phyloP scores from a whole-genome alignment of 2,329 filamentous ascomycete species.

The Nothophoma quercina region DNA sequence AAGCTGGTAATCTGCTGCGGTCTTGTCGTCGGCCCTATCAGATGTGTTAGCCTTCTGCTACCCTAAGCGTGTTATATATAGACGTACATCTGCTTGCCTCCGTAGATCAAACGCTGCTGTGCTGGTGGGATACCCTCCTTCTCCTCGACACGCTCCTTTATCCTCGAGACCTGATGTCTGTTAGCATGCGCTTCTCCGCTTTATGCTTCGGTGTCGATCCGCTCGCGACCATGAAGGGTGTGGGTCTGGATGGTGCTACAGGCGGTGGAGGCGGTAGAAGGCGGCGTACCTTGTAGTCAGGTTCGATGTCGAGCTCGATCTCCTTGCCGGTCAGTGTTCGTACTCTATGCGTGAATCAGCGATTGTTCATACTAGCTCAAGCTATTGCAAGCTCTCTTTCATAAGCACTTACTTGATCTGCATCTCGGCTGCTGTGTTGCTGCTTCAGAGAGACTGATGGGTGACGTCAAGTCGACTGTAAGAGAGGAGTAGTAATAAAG shows the following conservation, averaged over 20 bases:
- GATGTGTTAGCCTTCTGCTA: slow-evolving; percentile 11
- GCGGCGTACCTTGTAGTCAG: slow-evolving; percentile 80
- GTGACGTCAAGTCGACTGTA: background rate
- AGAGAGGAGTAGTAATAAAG: background rate
- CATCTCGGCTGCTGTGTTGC: slow-evolving; percentile 31
- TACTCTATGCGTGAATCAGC: slow-evolving; percentile 68
- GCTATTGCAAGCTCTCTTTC: background rate
- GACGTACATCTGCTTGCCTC: slow-evolving; percentile 93
- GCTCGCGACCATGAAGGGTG: too few species aligned
- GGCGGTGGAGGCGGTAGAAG: background rate
- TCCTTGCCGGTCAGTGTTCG: slow-evolving; percentile 98
- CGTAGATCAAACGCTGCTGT: slow-evolving; percentile 94
- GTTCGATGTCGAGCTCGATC: slow-evolving; percentile 97
- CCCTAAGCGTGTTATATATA: background rate
- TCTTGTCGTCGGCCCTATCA: slow-evolving; percentile 89
- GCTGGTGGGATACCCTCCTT: slow-evolving; percentile 98
- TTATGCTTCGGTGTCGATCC: too few species aligned
- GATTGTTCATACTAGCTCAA: background rate
- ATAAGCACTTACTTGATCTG: slow-evolving; percentile 45
- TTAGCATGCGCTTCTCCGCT: slow-evolving; percentile 24
- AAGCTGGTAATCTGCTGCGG: slow-evolving; percentile 86
- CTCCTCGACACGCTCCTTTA: slow-evolving; percentile 99
- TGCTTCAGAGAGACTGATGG: background rate
- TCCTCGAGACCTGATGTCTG: slow-evolving; percentile 76
- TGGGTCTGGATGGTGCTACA: too few species aligned